Base-by-base conservation (phyloP, 495 filamentous ascomycete genomes). In the Aspergillus sparsus region DNA sequence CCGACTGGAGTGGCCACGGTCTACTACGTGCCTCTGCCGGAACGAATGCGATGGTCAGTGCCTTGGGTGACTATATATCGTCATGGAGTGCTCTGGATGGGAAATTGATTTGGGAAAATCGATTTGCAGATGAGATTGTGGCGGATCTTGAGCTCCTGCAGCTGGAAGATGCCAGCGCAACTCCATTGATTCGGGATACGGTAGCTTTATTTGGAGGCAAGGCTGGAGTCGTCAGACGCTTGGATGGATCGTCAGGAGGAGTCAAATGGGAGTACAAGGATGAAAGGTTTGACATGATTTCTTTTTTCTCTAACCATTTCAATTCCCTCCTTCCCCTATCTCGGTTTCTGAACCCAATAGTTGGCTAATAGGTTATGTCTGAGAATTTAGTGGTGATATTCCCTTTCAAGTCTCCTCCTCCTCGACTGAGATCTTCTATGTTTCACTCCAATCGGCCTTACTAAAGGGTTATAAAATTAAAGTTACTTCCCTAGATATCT, bases 51-150 rank as follows among this genome's bases (percentile, higher is more conserved):
- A 74, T 98, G 5, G 81, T 90, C 6, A 87, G 87, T 57, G 92
- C 88, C 2, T 73, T 84, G 8, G 89, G 86, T 8, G 77, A 78
- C 21, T 79, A 80, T 15, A 81, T 97, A 44, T 82, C 85, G 18
- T 84, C 87, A n/a, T 98, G 93, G 92, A 87, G 89, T 74, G 90
- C 91, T 15, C 77, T 86, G 34, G 90, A 85, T 68, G 94, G 94
- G 41, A 85, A 87, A 70, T 76, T 90, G 67, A 84, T 80, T 37
- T 99, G 95, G 89, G 81, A 83, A 46, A 78, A 80, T 35, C 74
- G 76, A 42, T 83, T 89, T 62, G 65, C 56, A 6, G 71, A 69
- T 58, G 88, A 82, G 18, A 67, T 63, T n/a, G 82, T 91, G 34
- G 84, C 80, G 68, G 93, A 94, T 73, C 65, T 98, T 56, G 90